A percentile compares a stretch with the other conserved stretches of the same genome.
Conservation (phyloP, 345 rosid species). For the Reutealis trisperma region DNA sequence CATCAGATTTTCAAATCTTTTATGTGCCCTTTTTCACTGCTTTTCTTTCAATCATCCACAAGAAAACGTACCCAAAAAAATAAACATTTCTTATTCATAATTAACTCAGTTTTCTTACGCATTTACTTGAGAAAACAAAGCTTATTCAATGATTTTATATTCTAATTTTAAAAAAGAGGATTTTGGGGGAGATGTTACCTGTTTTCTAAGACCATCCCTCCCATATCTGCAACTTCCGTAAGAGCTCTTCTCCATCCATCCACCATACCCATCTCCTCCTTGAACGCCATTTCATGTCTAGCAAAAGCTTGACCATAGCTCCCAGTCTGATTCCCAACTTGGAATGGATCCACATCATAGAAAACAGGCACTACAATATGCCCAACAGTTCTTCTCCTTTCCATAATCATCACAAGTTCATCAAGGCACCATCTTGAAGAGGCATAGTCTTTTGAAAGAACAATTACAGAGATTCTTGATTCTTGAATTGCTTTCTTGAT, state of each 20-base stretch:
- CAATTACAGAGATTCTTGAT: conserved; percentile 4
- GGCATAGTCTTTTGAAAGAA: conserved; percentile 14
- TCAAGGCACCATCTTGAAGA: conserved; percentile 21
- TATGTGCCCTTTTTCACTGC: too few relatives aligned
- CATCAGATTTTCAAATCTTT: too few relatives aligned
- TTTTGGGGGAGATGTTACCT: background rate
- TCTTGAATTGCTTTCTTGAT: conserved; percentile 6
- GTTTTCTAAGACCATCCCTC: conserved; percentile 19
- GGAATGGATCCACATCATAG: conserved; percentile 7
- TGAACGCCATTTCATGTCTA: conserved; percentile 5
- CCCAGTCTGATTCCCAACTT: conserved; percentile 3
- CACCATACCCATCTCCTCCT: background rate
- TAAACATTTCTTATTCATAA: too few relatives aligned
- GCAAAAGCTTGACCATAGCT: conserved; percentile 9
- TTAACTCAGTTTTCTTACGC: too few relatives aligned
- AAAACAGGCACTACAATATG: conserved; percentile 7
- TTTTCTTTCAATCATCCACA: too few relatives aligned
- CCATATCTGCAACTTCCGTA: conserved; percentile 11
- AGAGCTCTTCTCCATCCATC: conserved; percentile 12
- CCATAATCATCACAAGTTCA: conserved; percentile 17
- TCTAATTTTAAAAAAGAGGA: too few relatives aligned
- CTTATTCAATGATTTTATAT: too few relatives aligned
- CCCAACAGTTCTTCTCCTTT: conserved; percentile 1
- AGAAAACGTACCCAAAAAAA: too few relatives aligned
- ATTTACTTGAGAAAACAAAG: too few relatives aligned